Evolutionary conservation across 1,139 yeast species (phyloP).

Genomic region (Wickerhamomyces sp.): DNA sequence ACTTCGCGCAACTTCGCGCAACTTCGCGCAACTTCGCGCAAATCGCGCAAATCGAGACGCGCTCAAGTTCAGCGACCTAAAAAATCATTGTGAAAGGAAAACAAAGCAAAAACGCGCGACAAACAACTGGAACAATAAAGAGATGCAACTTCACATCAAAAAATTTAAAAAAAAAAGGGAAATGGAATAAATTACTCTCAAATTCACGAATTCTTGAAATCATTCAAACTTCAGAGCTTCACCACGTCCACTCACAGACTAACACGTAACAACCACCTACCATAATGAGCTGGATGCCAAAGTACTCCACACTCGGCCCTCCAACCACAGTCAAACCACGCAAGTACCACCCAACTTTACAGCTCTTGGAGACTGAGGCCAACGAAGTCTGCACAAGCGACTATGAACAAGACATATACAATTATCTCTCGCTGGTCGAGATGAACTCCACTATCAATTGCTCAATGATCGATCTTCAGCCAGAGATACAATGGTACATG

Average conservation of each 20-base stretch:
- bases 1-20: no score
- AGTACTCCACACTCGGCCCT: slow-evolving; percentile 21
- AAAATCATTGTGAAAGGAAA: neutral
- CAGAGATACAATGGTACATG: slow-evolving; percentile 92
- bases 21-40: no score
- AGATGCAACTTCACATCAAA: neutral
- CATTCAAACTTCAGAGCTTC: neutral
- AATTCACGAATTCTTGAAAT: neutral
- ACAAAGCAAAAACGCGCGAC: neutral
- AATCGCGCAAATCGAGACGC: no score
- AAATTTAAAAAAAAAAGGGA: neutral
- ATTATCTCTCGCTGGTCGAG: slow-evolving; percentile 28
- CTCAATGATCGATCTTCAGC: slow-evolving; percentile 82
- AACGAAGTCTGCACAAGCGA: slow-evolving; percentile 14
- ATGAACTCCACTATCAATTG: slow-evolving; percentile 42
- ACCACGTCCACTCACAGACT: neutral
- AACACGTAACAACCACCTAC: neutral
- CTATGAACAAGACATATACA: slow-evolving; percentile 23
- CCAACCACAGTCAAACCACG: slow-evolving; percentile 22
- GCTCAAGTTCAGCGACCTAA: no score
- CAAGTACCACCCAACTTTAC: slow-evolving; percentile 20
- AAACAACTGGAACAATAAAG: neutral
- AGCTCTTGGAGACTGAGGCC: slow-evolving; percentile 17
- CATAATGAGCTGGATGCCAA: slow-evolving; percentile 18
- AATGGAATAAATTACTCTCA: neutral